Evolutionary conservation across 495 filamentous ascomycete species (phyloP), one percentile per base, ranked within the genome.

Genomic region (Achaetomiella virescens): DNA sequence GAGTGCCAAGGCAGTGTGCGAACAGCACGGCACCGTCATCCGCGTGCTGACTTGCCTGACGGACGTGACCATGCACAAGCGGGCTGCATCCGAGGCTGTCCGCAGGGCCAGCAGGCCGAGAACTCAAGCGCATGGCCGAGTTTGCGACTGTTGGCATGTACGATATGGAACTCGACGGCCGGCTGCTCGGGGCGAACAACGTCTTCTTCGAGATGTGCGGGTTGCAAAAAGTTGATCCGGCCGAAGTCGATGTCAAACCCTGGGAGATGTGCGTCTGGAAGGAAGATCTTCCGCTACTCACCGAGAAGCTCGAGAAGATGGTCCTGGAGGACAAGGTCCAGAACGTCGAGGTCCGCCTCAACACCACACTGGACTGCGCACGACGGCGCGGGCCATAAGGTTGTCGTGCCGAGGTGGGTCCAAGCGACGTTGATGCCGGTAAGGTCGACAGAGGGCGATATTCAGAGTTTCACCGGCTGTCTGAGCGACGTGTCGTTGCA

Each of bases 81-180:
- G 66, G 45, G 62, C 69, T 9, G 71, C 73, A 3, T 71, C 73
- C 27, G 72, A 75, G 49, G 73, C 73, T 0, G 65, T 72, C 10
- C 65, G 70, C 3, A 68, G 73, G 10, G 73, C 73, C 72, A 75
- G 53, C 71, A 76, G 51, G 71, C 73, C 2, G 71, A 76, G 55
- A 75, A 76, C 48, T 76, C 48, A 76, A 75, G 57, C 69, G 73
- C 36, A 75, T 76, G 71, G 71, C 73, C 38, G 71, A 76, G 45
- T 70, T 69, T 44, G 72, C 73, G 5, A 76, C 73, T 2, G 73
- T 76, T 21, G 73, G 73, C 50, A 72, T 76, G 70, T 76, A 73
- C 54, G 73, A 76, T 33, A 74, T 76, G 71, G 65, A 70, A 33
- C 67, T 76, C 3, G 63, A 73, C 12, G 73, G 73, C 9, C 61